Evolutionary conservation across 331 rosid species (phyloP), one percentile per base, ranked within the genome.

Genomic region (Pyracantha coccinea): DNA sequence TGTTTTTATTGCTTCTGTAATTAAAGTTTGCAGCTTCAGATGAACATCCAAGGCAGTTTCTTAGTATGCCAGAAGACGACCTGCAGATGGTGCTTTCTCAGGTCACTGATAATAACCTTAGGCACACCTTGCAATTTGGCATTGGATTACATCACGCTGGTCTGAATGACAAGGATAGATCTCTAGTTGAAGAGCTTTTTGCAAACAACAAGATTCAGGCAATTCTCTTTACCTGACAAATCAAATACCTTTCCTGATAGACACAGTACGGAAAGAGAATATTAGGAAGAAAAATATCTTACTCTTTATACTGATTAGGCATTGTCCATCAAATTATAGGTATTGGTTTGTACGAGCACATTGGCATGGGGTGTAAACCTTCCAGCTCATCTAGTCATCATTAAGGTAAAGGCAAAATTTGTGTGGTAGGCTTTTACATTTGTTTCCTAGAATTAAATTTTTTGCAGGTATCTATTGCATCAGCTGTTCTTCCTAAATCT

Each of bases 291-390:
- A 17, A 31, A 73, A 66, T 25, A 58, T 71, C 53, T 79, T 53
- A 13, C 45, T 69, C 74, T 29, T 73, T 55, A 78, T 16, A 59
- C 74, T 85, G 70, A 83, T 81, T 59, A 8, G 67, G 53, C 60
- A 66, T 71, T 69, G 20, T 71, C 68, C 47, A 68, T 80, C 20
- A 54, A 60, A 74, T 77, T 76, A 52, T 75, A 91, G 97, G 86
- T 93, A 83, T 86, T 93, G 86, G 90, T 93, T 79, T 91, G 97
- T 87, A 93, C 98, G 35, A 93, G 98, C 88, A 93, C 98, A 69
- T 86, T 93, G 83, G 98, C 98, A 55, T 93, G 98, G 98, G 98
- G 98, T 67, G 98, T 93, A 70, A 93, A 93, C 84, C 98, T 93
- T 85, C 98, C 98, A 10, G 98, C 98, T 19, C 98, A 93, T 88